Conservation (phyloP, 305 asterid species). For the Fraxinus latifolia region DNA sequence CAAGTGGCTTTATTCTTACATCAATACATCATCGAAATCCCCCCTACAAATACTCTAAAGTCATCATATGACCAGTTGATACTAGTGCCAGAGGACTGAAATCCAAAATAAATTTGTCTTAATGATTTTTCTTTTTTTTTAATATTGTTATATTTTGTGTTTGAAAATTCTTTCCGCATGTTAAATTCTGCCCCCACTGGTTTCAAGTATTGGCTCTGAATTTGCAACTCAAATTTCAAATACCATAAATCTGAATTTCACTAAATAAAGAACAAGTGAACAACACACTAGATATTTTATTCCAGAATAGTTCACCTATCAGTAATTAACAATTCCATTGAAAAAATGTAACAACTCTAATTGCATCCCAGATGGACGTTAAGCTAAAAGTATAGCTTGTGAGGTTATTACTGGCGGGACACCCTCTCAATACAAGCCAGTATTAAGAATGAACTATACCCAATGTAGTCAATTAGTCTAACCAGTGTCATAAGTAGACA, state of each 20-base stretch:
- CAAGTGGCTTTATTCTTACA: neutral
- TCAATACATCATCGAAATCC: constrained; percentile 13
- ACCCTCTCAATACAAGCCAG: neutral
- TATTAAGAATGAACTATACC: neutral
- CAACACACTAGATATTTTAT: constrained; percentile 5
- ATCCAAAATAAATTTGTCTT: neutral
- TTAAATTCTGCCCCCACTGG: neutral
- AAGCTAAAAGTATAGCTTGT: neutral
- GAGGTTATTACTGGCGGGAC: neutral
- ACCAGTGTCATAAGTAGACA: neutral
- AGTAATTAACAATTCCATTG: constrained; percentile 4
- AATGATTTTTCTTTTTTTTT: neutral
- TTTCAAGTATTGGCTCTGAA: neutral
- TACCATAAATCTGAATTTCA: neutral
- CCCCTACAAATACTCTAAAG: constrained; percentile 25
- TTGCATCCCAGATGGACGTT: neutral
- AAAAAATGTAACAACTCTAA: neutral
- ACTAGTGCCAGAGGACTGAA: neutral
- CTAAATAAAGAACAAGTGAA: constrained; percentile 7
- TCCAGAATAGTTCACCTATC: neutral
- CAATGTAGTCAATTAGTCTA: neutral
- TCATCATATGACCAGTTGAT: constrained; percentile 24
- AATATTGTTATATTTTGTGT: neutral
- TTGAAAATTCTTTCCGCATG: neutral
- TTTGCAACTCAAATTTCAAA: constrained; percentile 5